Conservation (phyloP, 192 early-diverging fungal genomes). For the Entomortierella parvispora region DNA sequence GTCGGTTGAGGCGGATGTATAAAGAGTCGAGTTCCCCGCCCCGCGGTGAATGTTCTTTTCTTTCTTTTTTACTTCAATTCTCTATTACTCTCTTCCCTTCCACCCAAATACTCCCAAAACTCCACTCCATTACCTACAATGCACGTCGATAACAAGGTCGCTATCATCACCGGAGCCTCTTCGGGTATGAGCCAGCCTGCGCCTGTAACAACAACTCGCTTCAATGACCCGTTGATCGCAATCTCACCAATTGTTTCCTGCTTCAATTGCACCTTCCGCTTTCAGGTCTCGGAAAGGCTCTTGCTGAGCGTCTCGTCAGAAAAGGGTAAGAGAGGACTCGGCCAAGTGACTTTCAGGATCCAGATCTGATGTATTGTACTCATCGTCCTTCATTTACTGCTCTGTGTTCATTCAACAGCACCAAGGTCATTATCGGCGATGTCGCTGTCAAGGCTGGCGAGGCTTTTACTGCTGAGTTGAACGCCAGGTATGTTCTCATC, state of each 20-base stretch:
- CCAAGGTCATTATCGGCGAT: no score
- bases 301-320: constrained; percentile 64
- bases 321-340: constrained; percentile 51
- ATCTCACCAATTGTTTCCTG: no score
- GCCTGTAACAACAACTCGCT: no score
- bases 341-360: neutral
- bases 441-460: no score
- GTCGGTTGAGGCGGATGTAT: no score
- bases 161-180: constrained; percentile 75
- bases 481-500: no score
- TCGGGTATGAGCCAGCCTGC: no score
- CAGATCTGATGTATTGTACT: neutral
- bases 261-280: neutral
- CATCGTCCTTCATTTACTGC: neutral
- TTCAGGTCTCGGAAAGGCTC: constrained; percentile 68
- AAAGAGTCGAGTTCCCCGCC: no score
- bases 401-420: constrained; percentile 17
- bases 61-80: constrained; percentile 6
- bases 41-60: neutral
- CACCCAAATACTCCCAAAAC: neutral
- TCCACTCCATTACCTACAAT: constrained; percentile 13
- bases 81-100: neutral
- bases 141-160: constrained; percentile 65
- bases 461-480: no score
- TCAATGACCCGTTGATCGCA: no score